phyloP scores from a whole-genome alignment of 2,329 filamentous ascomycete genomes.

The Zarea fungicola region DNA sequence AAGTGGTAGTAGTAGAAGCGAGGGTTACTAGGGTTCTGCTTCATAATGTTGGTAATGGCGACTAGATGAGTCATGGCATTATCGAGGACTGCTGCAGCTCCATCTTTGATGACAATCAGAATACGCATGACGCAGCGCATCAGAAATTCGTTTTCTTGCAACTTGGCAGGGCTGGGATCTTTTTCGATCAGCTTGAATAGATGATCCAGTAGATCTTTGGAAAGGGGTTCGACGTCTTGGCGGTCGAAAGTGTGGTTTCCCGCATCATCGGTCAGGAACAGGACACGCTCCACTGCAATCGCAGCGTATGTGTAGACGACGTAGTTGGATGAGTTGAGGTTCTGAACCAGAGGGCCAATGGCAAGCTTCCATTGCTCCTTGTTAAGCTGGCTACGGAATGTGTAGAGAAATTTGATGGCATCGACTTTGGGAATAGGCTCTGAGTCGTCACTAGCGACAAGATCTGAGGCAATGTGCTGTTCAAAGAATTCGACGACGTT shows the following conservation, averaged over 20 bases:
- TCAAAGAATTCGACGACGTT: slow-evolving; percentile 95
- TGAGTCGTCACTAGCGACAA: slow-evolving; percentile 62
- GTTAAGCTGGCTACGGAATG: slow-evolving; percentile 90
- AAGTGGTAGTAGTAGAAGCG: slow-evolving; percentile 99
- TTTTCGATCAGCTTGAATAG: slow-evolving; percentile 88
- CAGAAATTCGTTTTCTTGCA: slow-evolving; percentile 97
- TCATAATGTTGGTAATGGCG: slow-evolving; percentile 85
- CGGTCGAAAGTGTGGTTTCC: slow-evolving; percentile 76
- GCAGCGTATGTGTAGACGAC: slow-evolving; percentile 97
- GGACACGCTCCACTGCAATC: slow-evolving; percentile 88
- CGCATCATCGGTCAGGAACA: slow-evolving; percentile 73
- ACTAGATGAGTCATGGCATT: slow-evolving; percentile 78
- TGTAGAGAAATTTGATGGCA: slow-evolving; percentile 96
- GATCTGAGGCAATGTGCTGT: slow-evolving; percentile 82
- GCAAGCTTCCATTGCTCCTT: slow-evolving; percentile 88
- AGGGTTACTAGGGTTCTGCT: slow-evolving; percentile 93
- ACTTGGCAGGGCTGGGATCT: slow-evolving; percentile 77
- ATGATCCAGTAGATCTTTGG: slow-evolving; percentile 82
- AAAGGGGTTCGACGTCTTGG: slow-evolving; percentile 70
- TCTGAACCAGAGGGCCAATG: slow-evolving; percentile 84
- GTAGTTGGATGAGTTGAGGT: slow-evolving; percentile 84
- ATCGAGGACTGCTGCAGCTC: slow-evolving; percentile 67
- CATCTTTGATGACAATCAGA: slow-evolving; percentile 86
- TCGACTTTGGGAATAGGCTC: slow-evolving; percentile 92
- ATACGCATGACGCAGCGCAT: slow-evolving; percentile 99